Evolutionary conservation across 2,329 filamentous ascomycete genomes (phyloP).

Genomic region (Aspergillus sp.): DNA sequence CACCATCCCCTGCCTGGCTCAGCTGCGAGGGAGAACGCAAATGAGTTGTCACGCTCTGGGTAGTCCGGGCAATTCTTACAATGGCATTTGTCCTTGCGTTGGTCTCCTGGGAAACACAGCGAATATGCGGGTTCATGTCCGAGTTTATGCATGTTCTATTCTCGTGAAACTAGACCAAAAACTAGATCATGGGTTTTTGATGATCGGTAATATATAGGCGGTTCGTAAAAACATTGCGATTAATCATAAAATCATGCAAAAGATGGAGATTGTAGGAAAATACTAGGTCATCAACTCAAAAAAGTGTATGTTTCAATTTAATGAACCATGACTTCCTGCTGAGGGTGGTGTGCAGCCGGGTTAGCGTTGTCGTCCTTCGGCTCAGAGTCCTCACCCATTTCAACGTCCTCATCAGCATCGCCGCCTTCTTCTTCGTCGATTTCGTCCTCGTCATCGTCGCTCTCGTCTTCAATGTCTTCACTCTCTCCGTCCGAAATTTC

Average conservation of each 20-base stretch:
- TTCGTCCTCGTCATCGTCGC: conserved; percentile 69
- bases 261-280: conserved; percentile 13
- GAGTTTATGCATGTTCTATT: conserved; percentile 25
- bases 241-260: conserved; percentile 31
- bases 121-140: conserved; percentile 3
- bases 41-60: not conserved
- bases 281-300: conserved; percentile 3
- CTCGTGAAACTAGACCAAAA: conserved; percentile 19
- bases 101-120: not conserved
- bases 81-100: conserved; percentile 4
- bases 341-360: conserved; percentile 32
- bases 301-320: conserved; percentile 22
- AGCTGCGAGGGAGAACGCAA: not conserved
- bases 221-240: conserved; percentile 26
- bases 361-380: conserved; percentile 36
- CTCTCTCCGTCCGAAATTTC: conserved; percentile 73
- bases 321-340: conserved; percentile 50
- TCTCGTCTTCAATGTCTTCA: conserved; percentile 77
- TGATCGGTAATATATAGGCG: conserved; percentile 16
- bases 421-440: conserved; percentile 63
- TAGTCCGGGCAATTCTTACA: not conserved
- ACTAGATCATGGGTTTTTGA: conserved; percentile 21
- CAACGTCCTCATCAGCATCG: conserved; percentile 58
- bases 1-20: not conserved
- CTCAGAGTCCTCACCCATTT: conserved; percentile 57